Percentiles rank a stretch among this genome's conserved stretches.
phyloP scores from a whole-genome alignment of 1,139 yeast species.

The Tardiomyces blankii region DNA sequence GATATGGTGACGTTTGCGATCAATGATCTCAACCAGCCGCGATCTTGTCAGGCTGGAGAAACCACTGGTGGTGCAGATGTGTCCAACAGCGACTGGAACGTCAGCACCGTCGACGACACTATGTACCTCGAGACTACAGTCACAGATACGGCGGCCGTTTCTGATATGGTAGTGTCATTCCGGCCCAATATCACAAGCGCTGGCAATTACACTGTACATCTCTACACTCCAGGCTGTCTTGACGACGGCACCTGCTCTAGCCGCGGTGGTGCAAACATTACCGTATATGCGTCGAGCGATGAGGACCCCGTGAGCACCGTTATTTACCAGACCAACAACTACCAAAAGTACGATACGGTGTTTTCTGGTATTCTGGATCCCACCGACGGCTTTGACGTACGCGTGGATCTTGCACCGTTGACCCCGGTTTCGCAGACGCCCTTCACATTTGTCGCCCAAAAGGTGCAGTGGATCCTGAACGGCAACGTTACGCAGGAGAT shows the following conservation, averaged over 20 bases:
- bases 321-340: constrained; percentile 70
- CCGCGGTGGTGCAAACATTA: constrained; percentile 72
- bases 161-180: constrained; percentile 41
- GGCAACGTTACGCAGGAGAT: constrained; percentile 12
- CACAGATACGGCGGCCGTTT: constrained; percentile 23
- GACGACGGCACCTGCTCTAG: constrained; percentile 53
- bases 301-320: constrained; percentile 31
- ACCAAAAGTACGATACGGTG: constrained; percentile 69
- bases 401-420: background rate
- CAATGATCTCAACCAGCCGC: constrained; percentile 55
- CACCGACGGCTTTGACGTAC: constrained; percentile 19
- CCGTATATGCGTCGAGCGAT: constrained; percentile 38
- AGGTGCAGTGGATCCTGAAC: constrained; percentile 42
- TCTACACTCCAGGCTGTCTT: constrained; percentile 83
- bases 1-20: constrained; percentile 56
- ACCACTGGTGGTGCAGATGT: constrained; percentile 4
- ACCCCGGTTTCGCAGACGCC: constrained; percentile 15
- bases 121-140: constrained; percentile 28
- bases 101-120: constrained; percentile 6
- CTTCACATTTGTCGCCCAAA: constrained; percentile 58
- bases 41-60: constrained; percentile 22
- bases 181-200: constrained; percentile 61
- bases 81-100: background rate
- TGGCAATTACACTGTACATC: constrained; percentile 61
- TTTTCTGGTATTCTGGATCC: constrained; percentile 60